Conservation (phyloP, 2,329 filamentous ascomycete genomes). For the Penicillium sp. region DNA sequence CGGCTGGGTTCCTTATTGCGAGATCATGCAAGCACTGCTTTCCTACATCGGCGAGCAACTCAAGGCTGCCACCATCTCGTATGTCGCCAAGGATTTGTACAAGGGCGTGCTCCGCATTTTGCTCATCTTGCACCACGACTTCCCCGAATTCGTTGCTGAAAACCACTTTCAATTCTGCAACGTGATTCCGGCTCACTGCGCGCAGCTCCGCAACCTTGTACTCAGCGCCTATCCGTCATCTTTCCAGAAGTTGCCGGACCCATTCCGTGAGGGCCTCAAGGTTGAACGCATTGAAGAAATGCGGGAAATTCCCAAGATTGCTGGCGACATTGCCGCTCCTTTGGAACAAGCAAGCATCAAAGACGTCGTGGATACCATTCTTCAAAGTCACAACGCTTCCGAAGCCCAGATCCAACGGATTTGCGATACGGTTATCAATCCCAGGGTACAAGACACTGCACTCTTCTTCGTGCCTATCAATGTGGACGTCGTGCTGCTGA, state of each 20-base stretch:
- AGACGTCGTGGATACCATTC: slow-evolving; percentile 47
- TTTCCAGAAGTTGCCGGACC: slow-evolving; percentile 66
- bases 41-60: slow-evolving; percentile 72
- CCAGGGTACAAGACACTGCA: slow-evolving; percentile 53
- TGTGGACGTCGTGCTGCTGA: slow-evolving; percentile 65
- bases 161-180: slow-evolving; percentile 78
- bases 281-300: slow-evolving; percentile 71
- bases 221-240: slow-evolving; percentile 70
- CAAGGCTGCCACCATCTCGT: slow-evolving; percentile 63
- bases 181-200: slow-evolving; percentile 73
- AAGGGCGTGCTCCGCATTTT: slow-evolving; percentile 76
- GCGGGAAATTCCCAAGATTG: slow-evolving; percentile 59
- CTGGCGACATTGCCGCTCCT: slow-evolving; percentile 54
- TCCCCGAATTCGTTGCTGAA: slow-evolving; percentile 83
- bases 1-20: slow-evolving; percentile 72
- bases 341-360: slow-evolving; percentile 50
- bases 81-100: slow-evolving; percentile 74
- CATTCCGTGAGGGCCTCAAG: slow-evolving; percentile 66
- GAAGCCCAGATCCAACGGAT: slow-evolving; percentile 68
- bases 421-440: slow-evolving; percentile 62
- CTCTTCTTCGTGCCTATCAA: slow-evolving; percentile 62
- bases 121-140: slow-evolving; percentile 85
- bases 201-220: slow-evolving; percentile 82
- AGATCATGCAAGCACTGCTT: slow-evolving; percentile 66
- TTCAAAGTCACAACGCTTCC: slow-evolving; percentile 57